Base-by-base conservation (phyloP, 2,329 filamentous ascomycete species). In the Phoma sp. region DNA sequence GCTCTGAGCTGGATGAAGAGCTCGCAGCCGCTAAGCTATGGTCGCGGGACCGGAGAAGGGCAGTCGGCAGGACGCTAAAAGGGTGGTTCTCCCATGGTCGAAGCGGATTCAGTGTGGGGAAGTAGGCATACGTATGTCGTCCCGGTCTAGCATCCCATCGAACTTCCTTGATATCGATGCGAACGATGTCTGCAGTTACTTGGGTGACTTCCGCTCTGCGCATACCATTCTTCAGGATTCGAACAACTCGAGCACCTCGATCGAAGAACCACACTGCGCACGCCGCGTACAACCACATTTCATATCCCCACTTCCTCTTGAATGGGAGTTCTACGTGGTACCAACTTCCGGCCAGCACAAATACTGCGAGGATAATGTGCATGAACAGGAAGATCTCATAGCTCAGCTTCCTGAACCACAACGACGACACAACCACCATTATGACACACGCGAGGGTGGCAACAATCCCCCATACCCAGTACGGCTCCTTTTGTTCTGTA, bases 81-180 rank as follows among this genome's bases (percentile, higher is more conserved):
- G 82, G 82, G 60, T 85, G 83, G 38, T 81, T 84, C 62, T 84
- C 81, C 81, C 82, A 84, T 1, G 62, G 51, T 4, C 58, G 49
- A 23, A 60, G 53, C 1, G 48, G 52, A 14, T 54, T 75, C 1
- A 83, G 60, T 0, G 76, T 78, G 0, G 82, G 81, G 59, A 85
- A 83, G 62, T 82, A 83, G 0, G 77, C 66, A 51, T 82, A 84
- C 12, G 37, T 37, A 42, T 81, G 76, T 2, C 72, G 47, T 4
- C 60, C 60, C 1, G 58, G 56, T 5, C 17, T 40, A 3, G 53
- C 62, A 2, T 72, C 74, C 71, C 74, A 80, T 33, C 73, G 59
- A 5, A 79, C 55, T 3, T 73, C 76, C 5, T 65, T 62, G 28
- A 83, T 58, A 47, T 81, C 77, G 12, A 83, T 61, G 4, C 78